phyloP scores from a whole-genome alignment of 495 filamentous ascomycete genomes.

The Penicillium riverlandense region DNA sequence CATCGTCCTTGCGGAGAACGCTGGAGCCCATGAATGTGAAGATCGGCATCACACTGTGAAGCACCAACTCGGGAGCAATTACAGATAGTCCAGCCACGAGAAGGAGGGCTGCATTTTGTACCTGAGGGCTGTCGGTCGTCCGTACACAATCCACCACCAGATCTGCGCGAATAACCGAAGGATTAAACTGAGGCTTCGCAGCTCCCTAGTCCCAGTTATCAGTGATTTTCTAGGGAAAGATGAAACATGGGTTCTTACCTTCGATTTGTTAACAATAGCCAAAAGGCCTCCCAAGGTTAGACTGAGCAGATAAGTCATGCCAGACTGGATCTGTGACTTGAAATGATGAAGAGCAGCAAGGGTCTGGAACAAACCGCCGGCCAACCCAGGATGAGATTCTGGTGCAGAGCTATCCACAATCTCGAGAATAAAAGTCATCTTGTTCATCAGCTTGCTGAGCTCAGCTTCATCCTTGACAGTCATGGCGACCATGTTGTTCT shows the following conservation, averaged over 20 bases:
- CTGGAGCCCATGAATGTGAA: constrained; percentile 96
- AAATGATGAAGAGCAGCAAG: constrained; percentile 80
- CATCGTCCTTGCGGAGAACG: constrained; percentile 81
- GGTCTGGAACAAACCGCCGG: constrained; percentile 69
- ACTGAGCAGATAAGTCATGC: constrained; percentile 79
- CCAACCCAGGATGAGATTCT: constrained; percentile 61
- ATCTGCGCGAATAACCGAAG: constrained; percentile 70
- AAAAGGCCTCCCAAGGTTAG: constrained; percentile 69
- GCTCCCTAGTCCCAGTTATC: constrained; percentile 21
- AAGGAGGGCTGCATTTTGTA: constrained; percentile 87
- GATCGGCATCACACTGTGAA: constrained; percentile 97
- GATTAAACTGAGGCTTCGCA: constrained; percentile 58
- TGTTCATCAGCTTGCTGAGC: constrained; percentile 55
- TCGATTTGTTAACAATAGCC: constrained; percentile 68
- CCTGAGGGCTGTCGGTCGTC: constrained; percentile 76
- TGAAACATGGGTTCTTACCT: constrained; percentile 9
- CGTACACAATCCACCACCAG: constrained; percentile 87
- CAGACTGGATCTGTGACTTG: constrained; percentile 60
- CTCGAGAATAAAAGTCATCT: constrained; percentile 81
- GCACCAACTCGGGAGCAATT: constrained; percentile 76
- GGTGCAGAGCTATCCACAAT: constrained; percentile 72
- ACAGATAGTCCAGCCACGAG: constrained; percentile 76
- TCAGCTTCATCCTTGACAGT: constrained; percentile 43
- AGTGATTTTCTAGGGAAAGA: neutral
- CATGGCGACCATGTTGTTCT: constrained; percentile 45